Base-by-base conservation (phyloP, 1,139 yeast genomes). In the Debaryomyces robertsiae region DNA sequence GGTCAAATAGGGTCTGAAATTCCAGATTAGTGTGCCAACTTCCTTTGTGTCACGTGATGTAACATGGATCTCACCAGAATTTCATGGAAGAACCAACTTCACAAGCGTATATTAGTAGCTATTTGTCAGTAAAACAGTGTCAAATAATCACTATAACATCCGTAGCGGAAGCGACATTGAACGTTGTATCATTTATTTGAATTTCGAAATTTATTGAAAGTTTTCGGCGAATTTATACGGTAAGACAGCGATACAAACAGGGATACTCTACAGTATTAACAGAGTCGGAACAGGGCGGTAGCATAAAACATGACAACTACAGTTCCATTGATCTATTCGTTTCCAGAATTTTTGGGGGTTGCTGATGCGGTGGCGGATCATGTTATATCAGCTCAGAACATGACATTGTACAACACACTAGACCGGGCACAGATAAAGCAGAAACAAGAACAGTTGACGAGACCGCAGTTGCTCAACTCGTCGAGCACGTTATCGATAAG, bases 351-450 rank as follows among this genome's bases (percentile, higher is more conserved):
- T 57, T 71, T 82, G 25, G 95, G 90, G 15, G 97, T 90, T 27
- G 96, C 97, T 3, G 95, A 87, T 44, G 96, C 96, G 17, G 96
- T 91, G 31, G 97, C 96, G 1, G 93, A 88, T 57, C 90, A 88
- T 58, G 82, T 91, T 41, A 79, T 90, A 34, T 75, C 82, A 30
- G 85, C 91, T 10, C 98, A 93, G 65, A 84, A 89, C 57, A 66
- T 75, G 54, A 79, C 89, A 6, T 67, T 86, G 42, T 77, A 75
- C 56, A 73, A 75, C 44, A 73, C 80, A n/a, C 52, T 68, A 44
- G 76, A 72, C 50, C 53, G 48, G 25, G 53, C 57, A 16, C 66
- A 65, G 49, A 70, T 73, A 35, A 59, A 52, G 25, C 41, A 53
- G 19, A 61, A 62, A 42, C 52, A 53, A 31, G 60, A 54, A 25